Conservation (phyloP, 2,329 filamentous ascomycete species). For the Colletotrichum chrysophilum region DNA sequence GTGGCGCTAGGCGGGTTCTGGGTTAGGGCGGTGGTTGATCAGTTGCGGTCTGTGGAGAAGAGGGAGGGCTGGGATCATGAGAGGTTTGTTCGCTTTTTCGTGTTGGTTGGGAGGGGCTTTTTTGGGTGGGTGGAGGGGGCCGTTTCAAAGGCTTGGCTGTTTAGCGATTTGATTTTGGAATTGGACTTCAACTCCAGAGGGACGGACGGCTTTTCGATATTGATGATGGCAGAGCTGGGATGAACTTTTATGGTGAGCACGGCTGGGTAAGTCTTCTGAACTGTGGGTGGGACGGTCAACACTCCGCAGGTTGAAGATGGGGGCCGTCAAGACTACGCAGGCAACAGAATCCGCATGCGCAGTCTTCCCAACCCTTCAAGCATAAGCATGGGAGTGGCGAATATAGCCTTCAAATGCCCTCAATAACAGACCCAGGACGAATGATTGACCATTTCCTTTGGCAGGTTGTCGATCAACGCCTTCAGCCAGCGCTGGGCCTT, state of each 20-base stretch:
- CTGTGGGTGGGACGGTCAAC: background rate
- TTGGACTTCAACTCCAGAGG: background rate
- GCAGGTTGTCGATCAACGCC: too few relatives aligned
- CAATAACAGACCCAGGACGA: too few relatives aligned
- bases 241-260: background rate
- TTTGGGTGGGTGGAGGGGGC: background rate
- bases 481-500: too few relatives aligned
- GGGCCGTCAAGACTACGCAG: background rate
- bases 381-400: too few relatives aligned
- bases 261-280: background rate
- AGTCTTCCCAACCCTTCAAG: too few relatives aligned
- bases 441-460: background rate
- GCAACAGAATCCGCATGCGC: too few relatives aligned
- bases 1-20: conserved; percentile 3
- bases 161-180: background rate
- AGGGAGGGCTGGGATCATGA: background rate
- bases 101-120: background rate
- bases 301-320: background rate
- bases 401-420: too few relatives aligned
- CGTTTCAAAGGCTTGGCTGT: background rate
- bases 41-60: conserved; percentile 11
- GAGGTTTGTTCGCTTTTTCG: background rate
- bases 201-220: background rate
- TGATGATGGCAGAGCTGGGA: background rate
- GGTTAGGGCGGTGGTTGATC: background rate